Evolutionary conservation across 139 green algal species (phyloP).

Genomic region (Spirogloea muscicola): DNA sequence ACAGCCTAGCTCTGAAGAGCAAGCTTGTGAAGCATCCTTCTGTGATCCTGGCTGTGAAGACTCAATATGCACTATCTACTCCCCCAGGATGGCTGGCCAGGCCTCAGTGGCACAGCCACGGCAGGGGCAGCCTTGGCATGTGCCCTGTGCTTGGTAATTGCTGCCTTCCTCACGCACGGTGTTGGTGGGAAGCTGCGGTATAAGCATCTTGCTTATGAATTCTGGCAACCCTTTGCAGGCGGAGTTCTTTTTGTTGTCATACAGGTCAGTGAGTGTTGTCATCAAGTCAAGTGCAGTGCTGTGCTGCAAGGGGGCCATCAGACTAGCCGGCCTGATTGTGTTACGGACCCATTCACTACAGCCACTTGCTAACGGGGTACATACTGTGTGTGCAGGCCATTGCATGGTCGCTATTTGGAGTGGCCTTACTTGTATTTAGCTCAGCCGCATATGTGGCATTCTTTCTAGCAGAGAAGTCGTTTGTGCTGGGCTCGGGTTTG

Average conservation of each 20-base stretch:
- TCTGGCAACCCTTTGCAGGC: slow-evolving; percentile 31
- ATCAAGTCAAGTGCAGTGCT: too few species aligned
- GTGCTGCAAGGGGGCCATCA: too few species aligned
- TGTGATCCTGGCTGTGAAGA: too few species aligned
- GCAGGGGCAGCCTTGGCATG: not conserved
- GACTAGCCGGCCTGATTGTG: too few species aligned
- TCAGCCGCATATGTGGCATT: not conserved
- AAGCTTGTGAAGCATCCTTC: too few species aligned
- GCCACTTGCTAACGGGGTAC: too few species aligned
- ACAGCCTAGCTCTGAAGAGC: too few species aligned
- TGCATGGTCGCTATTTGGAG: not conserved
- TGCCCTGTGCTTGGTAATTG: not conserved
- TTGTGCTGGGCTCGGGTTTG: not conserved
- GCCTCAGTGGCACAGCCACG: too few species aligned
- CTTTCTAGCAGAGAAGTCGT: not conserved
- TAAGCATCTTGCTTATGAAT: slow-evolving; percentile 1
- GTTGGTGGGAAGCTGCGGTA: slow-evolving; percentile 19
- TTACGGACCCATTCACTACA: too few species aligned
- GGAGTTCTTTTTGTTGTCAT: slow-evolving; percentile 20
- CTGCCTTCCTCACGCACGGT: not conserved
- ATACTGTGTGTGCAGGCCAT: not conserved
- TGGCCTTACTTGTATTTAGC: not conserved
- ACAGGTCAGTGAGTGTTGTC: slow-evolving; percentile 8
- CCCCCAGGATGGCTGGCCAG: too few species aligned
- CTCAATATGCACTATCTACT: too few species aligned